These are phyloP conservation scores for Thielaviopsis ethacetica DNA, from an alignment of 2,329 filamentous ascomycete genomes.

Conservation along the genomic window DNA sequence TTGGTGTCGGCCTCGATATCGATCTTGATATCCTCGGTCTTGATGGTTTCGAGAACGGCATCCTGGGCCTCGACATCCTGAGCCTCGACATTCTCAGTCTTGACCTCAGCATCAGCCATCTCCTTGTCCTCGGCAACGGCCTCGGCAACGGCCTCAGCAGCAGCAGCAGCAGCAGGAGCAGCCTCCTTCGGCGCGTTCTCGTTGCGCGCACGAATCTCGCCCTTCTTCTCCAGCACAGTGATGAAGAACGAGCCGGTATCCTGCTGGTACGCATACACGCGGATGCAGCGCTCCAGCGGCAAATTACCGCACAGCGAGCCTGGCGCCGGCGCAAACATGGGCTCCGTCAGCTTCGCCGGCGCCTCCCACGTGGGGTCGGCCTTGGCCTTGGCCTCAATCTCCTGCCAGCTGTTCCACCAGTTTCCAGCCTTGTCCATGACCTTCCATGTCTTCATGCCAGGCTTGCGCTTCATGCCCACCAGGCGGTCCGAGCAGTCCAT, in stretches of 20 bases:
- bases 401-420: constrained; percentile 67
- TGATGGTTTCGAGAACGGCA: too few relatives aligned
- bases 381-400: constrained; percentile 55
- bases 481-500: constrained; percentile 69
- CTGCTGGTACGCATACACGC: constrained; percentile 87
- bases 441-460: constrained; percentile 70
- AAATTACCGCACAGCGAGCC: constrained; percentile 41
- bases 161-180: constrained; percentile 16
- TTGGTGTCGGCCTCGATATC: too few relatives aligned
- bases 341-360: constrained; percentile 55
- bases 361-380: constrained; percentile 34
- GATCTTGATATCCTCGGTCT: not conserved
- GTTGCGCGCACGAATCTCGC: constrained; percentile 64
- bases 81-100: constrained; percentile 13
- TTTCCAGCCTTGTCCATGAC: constrained; percentile 76
- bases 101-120: constrained; percentile 17
- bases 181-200: constrained; percentile 39
- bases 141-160: not conserved
- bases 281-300: constrained; percentile 78
- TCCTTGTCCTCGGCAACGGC: constrained; percentile 14
- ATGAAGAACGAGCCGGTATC: constrained; percentile 98
- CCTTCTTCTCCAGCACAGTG: constrained; percentile 79
- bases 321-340: constrained; percentile 63
- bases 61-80: too few relatives aligned
- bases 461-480: constrained; percentile 55